Evolutionary conservation across 805 yeast species (phyloP), one percentile per base, ranked within the genome.

Genomic region (Saccharomyces eubayanus): DNA sequence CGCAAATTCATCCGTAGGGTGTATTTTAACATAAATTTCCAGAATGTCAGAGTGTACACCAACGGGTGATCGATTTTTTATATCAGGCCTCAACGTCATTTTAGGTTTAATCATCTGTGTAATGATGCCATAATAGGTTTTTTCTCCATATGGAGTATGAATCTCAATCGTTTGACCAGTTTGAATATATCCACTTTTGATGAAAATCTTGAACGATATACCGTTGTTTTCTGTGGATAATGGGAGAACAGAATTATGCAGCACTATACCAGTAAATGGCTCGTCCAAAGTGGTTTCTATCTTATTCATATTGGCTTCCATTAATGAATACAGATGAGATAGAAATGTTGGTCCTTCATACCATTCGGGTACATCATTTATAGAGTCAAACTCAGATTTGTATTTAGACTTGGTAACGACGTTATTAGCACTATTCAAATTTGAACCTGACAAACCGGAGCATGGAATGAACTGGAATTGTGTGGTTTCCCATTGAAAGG

Each of bases 371-470:
- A 36, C 24, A 54, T 56, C 14, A 27, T 49, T 36, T 48, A 52
- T 8, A 56, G 52, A 36, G 50, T 54, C 43, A 36, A 36, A 36
- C 10, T 36, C 43, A n/a, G 43, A 36, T 16, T 36, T 36, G 20
- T 36, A 36, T 16, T 36, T 36, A 36, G 43, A 16, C 24, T 36
- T 36, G 5, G 43, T 8, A 28, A 28, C 8, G 8, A 36, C 21
- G 10, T 77, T 63, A 46, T 90, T 84, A 57, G 88, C 79, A 43
- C 87, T 94, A 72, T 87, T 87, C 71, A 92, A 78, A 60, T 97
- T 97, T 54, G 90, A 94, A 63, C 98, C 98, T 47, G 96, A 86
- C 74, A 77, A 87, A 51, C 97, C 97, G 24, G 96, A 87, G 52
- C 91, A 96, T 31, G 99, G 98, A 88, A 92, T 89, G 77, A 83